Percentiles rank a stretch among this genome's conserved stretches.
These are phyloP conservation scores for Daldinia decipiens DNA, from an alignment of 495 filamentous ascomycete genomes.

Conservation along the genomic window DNA sequence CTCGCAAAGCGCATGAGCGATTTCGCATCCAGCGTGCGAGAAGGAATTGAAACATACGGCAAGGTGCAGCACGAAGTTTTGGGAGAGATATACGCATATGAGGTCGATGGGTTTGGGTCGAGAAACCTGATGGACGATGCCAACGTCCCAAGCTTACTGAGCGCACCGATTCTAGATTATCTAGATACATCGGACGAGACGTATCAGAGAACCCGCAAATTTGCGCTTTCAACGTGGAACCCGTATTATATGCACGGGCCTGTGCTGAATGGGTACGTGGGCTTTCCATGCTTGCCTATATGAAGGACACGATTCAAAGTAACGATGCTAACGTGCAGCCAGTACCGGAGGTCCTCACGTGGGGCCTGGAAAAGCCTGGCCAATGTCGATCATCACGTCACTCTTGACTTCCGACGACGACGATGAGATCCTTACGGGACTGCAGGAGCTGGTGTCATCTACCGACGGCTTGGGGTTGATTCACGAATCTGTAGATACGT, in stretches of 20 bases:
- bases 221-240: constrained; percentile 64
- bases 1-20: constrained; percentile 61
- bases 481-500: constrained; percentile 52
- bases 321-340: constrained; percentile 40
- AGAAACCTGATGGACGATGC: constrained; percentile 76
- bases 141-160: constrained; percentile 68
- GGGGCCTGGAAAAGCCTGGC: constrained; percentile 65
- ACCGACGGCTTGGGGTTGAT: constrained; percentile 62
- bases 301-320: constrained; percentile 53
- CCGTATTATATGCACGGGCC: constrained; percentile 70
- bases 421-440: constrained; percentile 59
- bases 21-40: constrained; percentile 58
- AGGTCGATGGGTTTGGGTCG: constrained; percentile 67
- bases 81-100: constrained; percentile 68
- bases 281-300: not conserved
- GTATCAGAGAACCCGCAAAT: constrained; percentile 66
- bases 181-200: constrained; percentile 57
- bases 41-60: constrained; percentile 62
- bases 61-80: constrained; percentile 57
- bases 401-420: constrained; percentile 66
- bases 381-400: constrained; percentile 66
- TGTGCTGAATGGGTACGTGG: constrained; percentile 62
- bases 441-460: constrained; percentile 62
- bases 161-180: constrained; percentile 65
- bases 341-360: constrained; percentile 71